Percentiles rank a stretch among this genome's conserved stretches.
Conservation (phyloP, 345 rosid species). For the Clarkia xantiana region DNA sequence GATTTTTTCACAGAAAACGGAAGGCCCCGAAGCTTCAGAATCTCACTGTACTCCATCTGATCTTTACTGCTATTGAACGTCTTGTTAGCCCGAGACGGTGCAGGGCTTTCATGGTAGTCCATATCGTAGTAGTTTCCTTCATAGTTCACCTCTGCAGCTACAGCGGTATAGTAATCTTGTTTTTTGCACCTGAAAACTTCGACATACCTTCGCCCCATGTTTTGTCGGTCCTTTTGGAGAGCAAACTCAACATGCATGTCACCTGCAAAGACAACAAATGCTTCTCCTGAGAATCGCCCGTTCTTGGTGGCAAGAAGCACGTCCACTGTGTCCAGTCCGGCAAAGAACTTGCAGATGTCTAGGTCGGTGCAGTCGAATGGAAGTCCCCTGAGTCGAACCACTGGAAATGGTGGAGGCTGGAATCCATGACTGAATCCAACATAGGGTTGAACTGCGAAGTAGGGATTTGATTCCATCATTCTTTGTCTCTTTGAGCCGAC, state of each 20-base stretch:
- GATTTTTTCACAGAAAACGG: slow-evolving; percentile 66
- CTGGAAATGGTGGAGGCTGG: slow-evolving; percentile 58
- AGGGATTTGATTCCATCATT: slow-evolving; percentile 98
- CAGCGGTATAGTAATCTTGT: slow-evolving; percentile 75
- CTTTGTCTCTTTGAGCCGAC: slow-evolving; percentile 99
- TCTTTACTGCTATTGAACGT: slow-evolving; percentile 46
- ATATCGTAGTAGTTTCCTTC: slow-evolving; percentile 64
- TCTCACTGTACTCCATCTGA: slow-evolving; percentile 63
- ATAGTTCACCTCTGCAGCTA: slow-evolving; percentile 69
- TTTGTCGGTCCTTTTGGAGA: slow-evolving; percentile 71
- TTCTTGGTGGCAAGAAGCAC: slow-evolving; percentile 66
- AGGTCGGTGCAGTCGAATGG: slow-evolving; percentile 86
- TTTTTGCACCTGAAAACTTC: slow-evolving; percentile 83
- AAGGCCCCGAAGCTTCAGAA: slow-evolving; percentile 83
- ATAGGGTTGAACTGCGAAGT: slow-evolving; percentile 87
- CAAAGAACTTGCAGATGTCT: slow-evolving; percentile 84
- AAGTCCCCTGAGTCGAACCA: slow-evolving; percentile 86
- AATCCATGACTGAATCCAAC: slow-evolving; percentile 42
- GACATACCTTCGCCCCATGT: slow-evolving; percentile 86
- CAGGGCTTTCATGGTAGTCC: slow-evolving; percentile 40
- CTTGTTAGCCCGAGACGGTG: slow-evolving; percentile 43
- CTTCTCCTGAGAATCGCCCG: slow-evolving; percentile 84
- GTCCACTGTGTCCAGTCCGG: slow-evolving; percentile 83
- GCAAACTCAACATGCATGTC: slow-evolving; percentile 80
- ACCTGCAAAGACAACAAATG: slow-evolving; percentile 65